Percentiles rank a stretch among this genome's conserved stretches.
Conservation (phyloP, 441 rosid genomes). For the Adansonia grandidieri region DNA sequence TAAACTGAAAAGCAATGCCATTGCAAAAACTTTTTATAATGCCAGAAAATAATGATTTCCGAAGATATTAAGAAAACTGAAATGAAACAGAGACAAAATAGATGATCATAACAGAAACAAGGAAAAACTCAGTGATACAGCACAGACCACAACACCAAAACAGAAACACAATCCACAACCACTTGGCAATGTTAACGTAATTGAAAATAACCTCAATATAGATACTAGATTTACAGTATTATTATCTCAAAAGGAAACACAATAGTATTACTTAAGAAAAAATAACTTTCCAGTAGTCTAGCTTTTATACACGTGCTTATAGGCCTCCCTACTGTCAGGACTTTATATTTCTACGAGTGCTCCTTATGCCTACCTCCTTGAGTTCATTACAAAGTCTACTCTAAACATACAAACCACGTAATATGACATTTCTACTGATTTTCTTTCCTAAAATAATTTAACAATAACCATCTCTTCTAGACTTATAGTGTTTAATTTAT, state of each 20-base stretch:
- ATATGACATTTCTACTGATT: slow-evolving; percentile 5
- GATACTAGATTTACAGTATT: not conserved
- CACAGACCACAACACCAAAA: not conserved
- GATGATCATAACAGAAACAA: not conserved
- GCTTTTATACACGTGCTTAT: not conserved
- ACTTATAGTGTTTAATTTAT: not conserved
- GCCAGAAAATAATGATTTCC: slow-evolving; percentile 15
- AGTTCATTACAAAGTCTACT: not conserved
- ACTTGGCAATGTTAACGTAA: not conserved
- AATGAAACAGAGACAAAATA: not conserved
- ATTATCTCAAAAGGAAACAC: not conserved
- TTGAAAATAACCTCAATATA: not conserved
- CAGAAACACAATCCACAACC: not conserved
- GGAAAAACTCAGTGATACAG: not conserved
- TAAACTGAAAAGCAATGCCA: slow-evolving; percentile 58
- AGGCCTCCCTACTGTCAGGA: not conserved
- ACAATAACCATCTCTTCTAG: not conserved
- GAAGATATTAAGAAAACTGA: not conserved
- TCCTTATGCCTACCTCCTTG: slow-evolving; percentile 3
- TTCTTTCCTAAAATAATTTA: not conserved
- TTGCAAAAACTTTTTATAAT: slow-evolving; percentile 24
- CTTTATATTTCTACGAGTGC: not conserved
- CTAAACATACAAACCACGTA: not conserved
- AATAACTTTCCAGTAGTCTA: not conserved
- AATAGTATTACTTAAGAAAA: not conserved